Base-by-base conservation (phyloP, 805 yeast genomes). In the Kodamaea nitidulidarum region DNA sequence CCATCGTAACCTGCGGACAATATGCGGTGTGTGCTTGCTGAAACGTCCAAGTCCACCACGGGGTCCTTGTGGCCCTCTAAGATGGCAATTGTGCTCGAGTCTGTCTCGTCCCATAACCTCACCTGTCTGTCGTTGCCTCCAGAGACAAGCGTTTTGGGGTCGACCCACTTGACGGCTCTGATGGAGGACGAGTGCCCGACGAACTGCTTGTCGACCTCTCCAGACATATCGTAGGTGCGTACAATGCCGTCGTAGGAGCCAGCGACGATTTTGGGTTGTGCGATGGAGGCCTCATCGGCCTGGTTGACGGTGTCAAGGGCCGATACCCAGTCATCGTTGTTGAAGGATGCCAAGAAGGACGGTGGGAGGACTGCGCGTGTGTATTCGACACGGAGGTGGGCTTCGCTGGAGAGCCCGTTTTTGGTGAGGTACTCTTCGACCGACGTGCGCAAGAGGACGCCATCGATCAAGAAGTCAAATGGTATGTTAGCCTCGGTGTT, bases 231-330 rank as follows among this genome's bases (percentile, higher is more conserved):
- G 80, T 90, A 93, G 8, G 93, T 79, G 47, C 98, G 77, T 16
- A 91, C 96, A 21, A 91, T 76, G 51, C 98, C 98, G 60, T 93
- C 98, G 56, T 90, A 93, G 0, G 95, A 81, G 28, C 98, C 98
- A 10, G 93, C 80, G 32, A 88, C 70, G 39, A 91, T 84, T 53
- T 74, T 73, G 22, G 80, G 73, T 31, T 67, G 61, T 4, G 58
- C 51, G 22, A 67, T 61, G 8, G 49, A 25, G 21, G 33, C 33
- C 4, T 27, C 21, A 10, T 15, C 16, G 8, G 25, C 22, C 36
- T 53, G 55, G 67, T 78, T 50, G 61, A 68, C 44, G 50, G 81
- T 60, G 54, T 78, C 78, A 17, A 84, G 72, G 1, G 95, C 75
- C 15, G 96, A 86, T 16, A 93, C 78, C 98, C 98, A 93, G 63